Evolutionary conservation across 2,329 filamentous ascomycete species (phyloP), one percentile per base, ranked within the genome.

Genomic region (Trichoderma atroviride): DNA sequence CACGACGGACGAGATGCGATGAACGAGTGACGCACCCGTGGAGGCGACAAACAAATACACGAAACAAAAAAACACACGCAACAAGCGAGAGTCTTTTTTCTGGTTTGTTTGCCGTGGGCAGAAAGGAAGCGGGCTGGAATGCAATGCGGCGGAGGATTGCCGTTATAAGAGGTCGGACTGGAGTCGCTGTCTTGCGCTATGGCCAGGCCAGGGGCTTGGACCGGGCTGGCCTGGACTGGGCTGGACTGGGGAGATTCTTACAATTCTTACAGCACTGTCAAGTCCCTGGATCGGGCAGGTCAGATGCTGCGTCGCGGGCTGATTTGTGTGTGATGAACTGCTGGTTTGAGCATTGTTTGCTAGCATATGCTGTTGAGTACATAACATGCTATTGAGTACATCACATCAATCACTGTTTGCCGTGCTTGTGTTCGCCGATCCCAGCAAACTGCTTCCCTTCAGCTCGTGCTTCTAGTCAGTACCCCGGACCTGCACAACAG

Each of bases 1-100:
- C 22, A 60, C n/a, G 35, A 37, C 11, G 19, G 29, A 35, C 40
- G 56, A 24, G 31, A 29, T 47, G 37, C 52, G 64, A 64, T 52
- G 50, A 55, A 67, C 56, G 63, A 59, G 58, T 59, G 61, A 61
- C 63, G 68, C 63, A 66, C 53, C 63, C 57, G 27, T 16, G 27
- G 35, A 27, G 3, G 9, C 43, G 37, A 69, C 43, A 40, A 69
- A 37, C n/a, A 52, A 43, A 56, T 64, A 53, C 37, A 63, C 37
- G 40, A 43, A 43, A n/a, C 40, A 43, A 19, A 43, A 43, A n/a
- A 19, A 43, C 16, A 43, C 40, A 43, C 40, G 16, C 40, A 43
- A 9, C 5, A 64, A 57, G 58, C 53, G 52, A 69, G 50, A 57
- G 53, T 13, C 11, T 35, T 11, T 3, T n/a, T 35, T 33, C 57